Evolutionary conservation across 768 basidiomycete genomes (phyloP).

Genomic region (Tulasnella sp.): DNA sequence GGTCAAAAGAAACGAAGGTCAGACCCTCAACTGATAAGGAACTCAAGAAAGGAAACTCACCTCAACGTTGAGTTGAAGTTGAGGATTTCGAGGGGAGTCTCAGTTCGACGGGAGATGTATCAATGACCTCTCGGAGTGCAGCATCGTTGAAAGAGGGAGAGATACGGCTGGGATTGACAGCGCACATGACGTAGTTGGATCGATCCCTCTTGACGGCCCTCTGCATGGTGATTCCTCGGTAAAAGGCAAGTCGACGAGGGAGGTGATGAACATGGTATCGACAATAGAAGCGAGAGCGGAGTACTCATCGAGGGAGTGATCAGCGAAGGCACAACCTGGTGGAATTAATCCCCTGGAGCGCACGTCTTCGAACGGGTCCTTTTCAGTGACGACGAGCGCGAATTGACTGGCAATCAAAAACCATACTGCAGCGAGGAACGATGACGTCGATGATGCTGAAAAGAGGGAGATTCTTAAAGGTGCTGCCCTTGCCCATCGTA

Average conservation of each 20-base stretch:
- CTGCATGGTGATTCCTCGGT: slow-evolving; percentile 99
- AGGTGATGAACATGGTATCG: slow-evolving; percentile 88
- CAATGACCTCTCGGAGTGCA: too few relatives aligned
- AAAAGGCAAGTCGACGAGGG: slow-evolving; percentile 97
- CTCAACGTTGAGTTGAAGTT: slow-evolving; percentile 87
- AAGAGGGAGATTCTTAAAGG: slow-evolving; percentile 89
- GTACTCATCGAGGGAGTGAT: slow-evolving; percentile 97
- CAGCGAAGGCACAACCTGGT: slow-evolving; percentile 85
- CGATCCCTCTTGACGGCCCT: slow-evolving; percentile 97
- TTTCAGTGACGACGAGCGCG: slow-evolving; percentile 96
- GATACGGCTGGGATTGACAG: slow-evolving; percentile 81
- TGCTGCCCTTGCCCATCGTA: slow-evolving; percentile 90
- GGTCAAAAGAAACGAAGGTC: too few relatives aligned
- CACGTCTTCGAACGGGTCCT: slow-evolving; percentile 98
- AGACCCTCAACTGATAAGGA: slow-evolving; percentile 1
- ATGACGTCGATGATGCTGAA: slow-evolving; percentile 93
- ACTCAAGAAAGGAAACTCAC: slow-evolving; percentile 4
- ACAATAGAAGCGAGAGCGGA: slow-evolving; percentile 97
- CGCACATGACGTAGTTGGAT: slow-evolving; percentile 94
- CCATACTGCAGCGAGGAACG: slow-evolving; percentile 93
- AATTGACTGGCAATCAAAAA: slow-evolving; percentile 97
- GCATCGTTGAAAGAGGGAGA: slow-evolving; percentile 89
- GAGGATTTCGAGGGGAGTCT: slow-evolving; percentile 99
- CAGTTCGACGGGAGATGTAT: too few relatives aligned
- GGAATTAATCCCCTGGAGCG: slow-evolving; percentile 92